Base-by-base conservation (phyloP, 768 basidiomycete genomes). In the Lactarius vividus region DNA sequence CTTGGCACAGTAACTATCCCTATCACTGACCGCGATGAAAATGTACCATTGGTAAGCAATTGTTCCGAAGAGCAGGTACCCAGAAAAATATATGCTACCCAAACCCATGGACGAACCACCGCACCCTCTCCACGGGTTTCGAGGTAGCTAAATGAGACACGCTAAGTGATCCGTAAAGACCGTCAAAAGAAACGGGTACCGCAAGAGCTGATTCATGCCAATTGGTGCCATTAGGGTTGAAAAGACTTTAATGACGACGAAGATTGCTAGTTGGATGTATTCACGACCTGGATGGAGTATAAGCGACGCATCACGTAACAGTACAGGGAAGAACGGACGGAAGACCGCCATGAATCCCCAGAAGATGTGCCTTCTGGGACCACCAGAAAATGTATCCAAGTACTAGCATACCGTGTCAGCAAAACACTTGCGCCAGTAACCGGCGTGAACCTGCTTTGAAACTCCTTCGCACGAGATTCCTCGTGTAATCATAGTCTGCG, bases 101-200 rank as follows among this genome's bases (percentile, higher is more conserved):
- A 91, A 8, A 90, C 82, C 84, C 88, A 89, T 0, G 89, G 89
- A 39, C 81, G 81, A 35, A 88, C 73, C 8, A 75, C 70, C 0
- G 86, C 79, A 28, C 74, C 79, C 63, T 80, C 71, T 2, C 85
- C 85, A 13, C 77, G 75, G 3, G 74, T 80, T 74, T 89, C 88
- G n/a, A 91, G 74, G 71, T 89, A 86, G 44, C 83, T 86, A 61
- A 9, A 23, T 16, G 23, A 9, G 4, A 35, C 13, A 42, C 1
- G 37, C 58, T 37, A 35, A 63, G 13, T 10, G n/a, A 33, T 11
- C 16, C 15, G 13, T 20, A 3, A n/a, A 35, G 53, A 10, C 9
- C n/a, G 26, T n/a, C 23, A 3, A 62, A 16, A 16, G 42, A 33
- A 23, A 11, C 2, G 65, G 73, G 64, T 33, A 78, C 77, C 57